Conservation (phyloP, 2,329 filamentous ascomycete genomes). For the Aureobasidium mangrovei region DNA sequence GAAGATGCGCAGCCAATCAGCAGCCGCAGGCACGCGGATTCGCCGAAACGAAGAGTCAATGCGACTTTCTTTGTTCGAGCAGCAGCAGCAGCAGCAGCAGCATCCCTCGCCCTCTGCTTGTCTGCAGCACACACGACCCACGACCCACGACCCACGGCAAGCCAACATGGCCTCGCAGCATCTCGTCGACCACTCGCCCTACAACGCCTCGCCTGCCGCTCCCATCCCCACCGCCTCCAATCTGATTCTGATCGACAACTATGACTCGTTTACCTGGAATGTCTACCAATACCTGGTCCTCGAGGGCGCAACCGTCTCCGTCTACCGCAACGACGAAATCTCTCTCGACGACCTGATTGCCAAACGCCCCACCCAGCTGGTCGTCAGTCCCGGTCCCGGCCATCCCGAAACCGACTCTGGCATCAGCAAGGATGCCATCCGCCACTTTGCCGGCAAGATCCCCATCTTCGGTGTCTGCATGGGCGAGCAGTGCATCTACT, state of each 20-base stretch:
- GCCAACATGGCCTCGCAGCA: constrained; percentile 25
- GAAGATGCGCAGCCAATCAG: background rate
- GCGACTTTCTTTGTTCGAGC: too few species aligned
- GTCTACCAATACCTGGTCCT: constrained; percentile 96
- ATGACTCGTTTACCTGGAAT: constrained; percentile 99
- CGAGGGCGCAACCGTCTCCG: constrained; percentile 85
- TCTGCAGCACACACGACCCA: too few species aligned
- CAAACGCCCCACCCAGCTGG: constrained; percentile 82
- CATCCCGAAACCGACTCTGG: constrained; percentile 89
- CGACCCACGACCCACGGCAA: too few species aligned
- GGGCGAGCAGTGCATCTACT: constrained; percentile 98
- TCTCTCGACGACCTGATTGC: constrained; percentile 73
- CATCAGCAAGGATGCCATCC: constrained; percentile 84
- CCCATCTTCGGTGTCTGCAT: constrained; percentile 97
- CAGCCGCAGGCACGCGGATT: background rate
- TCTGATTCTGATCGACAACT: constrained; percentile 94
- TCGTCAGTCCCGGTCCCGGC: constrained; percentile 89
- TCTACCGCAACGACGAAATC: constrained; percentile 88
- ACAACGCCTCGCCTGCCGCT: constrained; percentile 65
- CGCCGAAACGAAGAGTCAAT: too few species aligned
- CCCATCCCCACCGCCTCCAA: constrained; percentile 75
- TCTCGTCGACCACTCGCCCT: constrained; percentile 74
- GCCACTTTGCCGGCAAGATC: constrained; percentile 86
- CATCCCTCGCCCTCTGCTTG: too few species aligned
- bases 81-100: too few species aligned